These are phyloP conservation scores for Auricularia cornea DNA, from an alignment of 768 basidiomycete genomes.

Conservation along the genomic window DNA sequence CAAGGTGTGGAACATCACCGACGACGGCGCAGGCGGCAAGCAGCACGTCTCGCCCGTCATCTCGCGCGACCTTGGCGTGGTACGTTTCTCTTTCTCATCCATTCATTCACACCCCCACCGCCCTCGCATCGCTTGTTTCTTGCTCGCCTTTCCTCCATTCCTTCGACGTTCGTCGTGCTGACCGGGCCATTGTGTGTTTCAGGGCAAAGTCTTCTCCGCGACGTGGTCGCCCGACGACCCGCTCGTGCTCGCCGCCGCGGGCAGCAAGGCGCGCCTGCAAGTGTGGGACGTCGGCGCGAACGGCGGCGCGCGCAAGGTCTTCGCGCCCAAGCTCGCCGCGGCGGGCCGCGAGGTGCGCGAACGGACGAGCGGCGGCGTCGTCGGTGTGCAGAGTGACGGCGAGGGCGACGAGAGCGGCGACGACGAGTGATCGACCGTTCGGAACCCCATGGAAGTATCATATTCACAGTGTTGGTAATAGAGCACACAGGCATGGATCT, in stretches of 20 bases:
- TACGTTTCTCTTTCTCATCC: no score
- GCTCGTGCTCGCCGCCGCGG: constrained; percentile 87
- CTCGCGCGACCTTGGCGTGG: constrained; percentile 84
- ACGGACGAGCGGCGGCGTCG: constrained; percentile 46
- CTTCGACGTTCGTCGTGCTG: no score
- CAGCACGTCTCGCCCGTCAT: constrained; percentile 75
- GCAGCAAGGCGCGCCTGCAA: constrained; percentile 88
- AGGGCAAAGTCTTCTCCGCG: constrained; percentile 96
- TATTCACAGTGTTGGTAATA: no score
- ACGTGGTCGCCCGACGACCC: constrained; percentile 92
- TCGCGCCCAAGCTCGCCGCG: constrained; percentile 66
- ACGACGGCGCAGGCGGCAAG: constrained; percentile 52
- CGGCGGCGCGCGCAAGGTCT: constrained; percentile 71
- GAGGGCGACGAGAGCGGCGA: constrained; percentile 43
- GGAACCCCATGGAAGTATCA: background rate
- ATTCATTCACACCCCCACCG: background rate
- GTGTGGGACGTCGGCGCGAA: constrained; percentile 93
- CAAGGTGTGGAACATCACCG: constrained; percentile 17
- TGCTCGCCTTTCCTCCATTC: background rate
- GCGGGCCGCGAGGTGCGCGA: constrained; percentile 61
- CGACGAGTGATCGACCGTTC: constrained; percentile 13
- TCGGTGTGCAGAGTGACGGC: constrained; percentile 60
- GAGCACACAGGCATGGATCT: no score
- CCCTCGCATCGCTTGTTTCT: background rate
- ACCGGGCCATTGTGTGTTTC: background rate